Conservation (phyloP, 805 yeast genomes). For the Crinitomyces ghanaensis region DNA sequence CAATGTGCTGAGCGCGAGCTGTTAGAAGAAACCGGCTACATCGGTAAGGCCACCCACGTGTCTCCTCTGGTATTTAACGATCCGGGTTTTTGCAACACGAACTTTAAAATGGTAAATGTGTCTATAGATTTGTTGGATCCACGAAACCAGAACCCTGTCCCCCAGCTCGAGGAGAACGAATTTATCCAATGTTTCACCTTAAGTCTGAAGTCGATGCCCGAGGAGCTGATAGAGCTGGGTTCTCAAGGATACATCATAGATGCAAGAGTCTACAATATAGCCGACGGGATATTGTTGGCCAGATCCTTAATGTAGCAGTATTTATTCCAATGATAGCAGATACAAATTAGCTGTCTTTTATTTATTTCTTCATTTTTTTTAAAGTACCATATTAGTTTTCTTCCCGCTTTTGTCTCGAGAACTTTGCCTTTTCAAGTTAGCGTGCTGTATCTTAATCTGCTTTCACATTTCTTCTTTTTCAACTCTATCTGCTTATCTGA, state of each 20-base stretch:
- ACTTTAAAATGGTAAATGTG: conserved; percentile 65
- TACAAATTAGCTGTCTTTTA: no score
- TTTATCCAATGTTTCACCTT: conserved; percentile 75
- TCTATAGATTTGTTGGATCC: conserved; percentile 58
- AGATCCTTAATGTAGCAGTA: no score
- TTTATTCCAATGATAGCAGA: no score
- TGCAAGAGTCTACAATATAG: conserved; percentile 77
- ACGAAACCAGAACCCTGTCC: conserved; percentile 56
- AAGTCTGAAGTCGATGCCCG: conserved; percentile 49
- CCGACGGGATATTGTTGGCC: conserved; percentile 65
- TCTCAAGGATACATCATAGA: conserved; percentile 68
- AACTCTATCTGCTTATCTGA: neutral
- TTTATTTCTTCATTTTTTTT: no score
- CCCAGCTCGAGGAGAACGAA: conserved; percentile 81
- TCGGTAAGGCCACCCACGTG: conserved; percentile 44
- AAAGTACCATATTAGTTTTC: no score
- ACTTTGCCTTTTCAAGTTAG: no score
- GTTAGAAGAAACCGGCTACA: conserved; percentile 86
- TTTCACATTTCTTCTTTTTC: neutral
- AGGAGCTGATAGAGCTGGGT: conserved; percentile 39
- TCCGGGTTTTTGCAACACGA: conserved; percentile 88
- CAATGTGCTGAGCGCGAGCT: conserved; percentile 80
- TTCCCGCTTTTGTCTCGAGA: no score
- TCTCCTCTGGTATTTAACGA: conserved; percentile 53
- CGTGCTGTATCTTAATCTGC: neutral